Base-by-base conservation (phyloP, 306 rosid genomes). In the Medicago arabica region DNA sequence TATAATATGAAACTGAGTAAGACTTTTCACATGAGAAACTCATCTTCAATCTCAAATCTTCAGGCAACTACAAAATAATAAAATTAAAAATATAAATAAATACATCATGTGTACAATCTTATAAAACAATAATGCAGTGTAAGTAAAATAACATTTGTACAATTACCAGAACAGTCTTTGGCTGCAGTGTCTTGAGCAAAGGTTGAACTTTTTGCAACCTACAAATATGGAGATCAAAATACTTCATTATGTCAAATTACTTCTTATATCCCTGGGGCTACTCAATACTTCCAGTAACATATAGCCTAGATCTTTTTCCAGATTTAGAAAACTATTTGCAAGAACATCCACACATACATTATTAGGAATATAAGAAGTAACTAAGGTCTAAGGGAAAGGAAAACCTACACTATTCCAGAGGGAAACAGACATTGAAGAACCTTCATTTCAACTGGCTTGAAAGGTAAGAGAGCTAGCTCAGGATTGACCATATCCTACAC, bases 401-500 rank as follows among this genome's bases (percentile, higher is more conserved):
- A 77, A 75, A 64, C 67, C 67, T 36, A 94, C 98, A 83, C 92
- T 73, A 88, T 88, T 68, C 97, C 96, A 44, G 95, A 86, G 64
- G 89, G 87, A 81, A 90, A 92, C 19, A 83, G 44, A 81, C 95
- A 94, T 61, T 85, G 95, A 82, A 90, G 95, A 82, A 92, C 96
- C 82, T 88, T 90, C 91, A 92, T 90, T 47, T 78, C 85, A 81
- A 90, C 78, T 66, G 97, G 96, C 84, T 85, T 79, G 82, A 88
- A 94, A 83, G 97, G 97, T 57, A 88, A 85, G 34, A 94, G 91
- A 8, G 90, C 89, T 71, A 88, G 82, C 72, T 91, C 87, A 71
- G 84, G 89, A 81, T 90, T 86, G 74, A 82, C 63, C 75, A 76
- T 85, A 78, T 83, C 86, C 98, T 93, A 85, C 84, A 66, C 23